Percentiles rank a stretch among this genome's conserved stretches.
Evolutionary conservation across 176 grass and related monocot species (phyloP).

Genomic region (Raddia distichophylla): DNA sequence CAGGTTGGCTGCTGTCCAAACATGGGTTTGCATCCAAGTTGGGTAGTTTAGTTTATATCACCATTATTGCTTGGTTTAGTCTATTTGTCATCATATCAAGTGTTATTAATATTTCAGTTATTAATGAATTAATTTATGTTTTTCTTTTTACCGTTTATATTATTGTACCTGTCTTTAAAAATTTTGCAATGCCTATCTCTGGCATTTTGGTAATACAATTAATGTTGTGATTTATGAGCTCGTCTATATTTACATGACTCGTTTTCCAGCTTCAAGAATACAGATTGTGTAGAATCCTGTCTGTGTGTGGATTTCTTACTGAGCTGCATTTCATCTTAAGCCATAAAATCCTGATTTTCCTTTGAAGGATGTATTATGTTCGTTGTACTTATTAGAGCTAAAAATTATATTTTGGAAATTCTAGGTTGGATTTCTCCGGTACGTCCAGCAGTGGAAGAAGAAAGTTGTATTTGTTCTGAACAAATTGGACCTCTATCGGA

Average conservation of each 20-base stretch:
- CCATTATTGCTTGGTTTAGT: background rate
- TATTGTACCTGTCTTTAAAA: background rate
- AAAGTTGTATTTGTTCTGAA: constrained; percentile 97
- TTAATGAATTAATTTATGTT: background rate
- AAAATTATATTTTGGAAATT: constrained; percentile 40
- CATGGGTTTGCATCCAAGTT: background rate
- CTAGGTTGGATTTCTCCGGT: constrained; percentile 90
- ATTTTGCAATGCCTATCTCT: background rate
- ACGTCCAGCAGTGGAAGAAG: constrained; percentile 97
- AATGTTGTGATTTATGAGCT: background rate
- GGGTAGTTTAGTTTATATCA: background rate
- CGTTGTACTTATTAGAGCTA: constrained; percentile 3
- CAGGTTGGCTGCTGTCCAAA: background rate
- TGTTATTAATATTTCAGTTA: background rate
- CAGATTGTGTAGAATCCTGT: background rate
- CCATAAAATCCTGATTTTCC: background rate
- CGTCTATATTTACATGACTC: background rate
- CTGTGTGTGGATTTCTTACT: constrained; percentile 10
- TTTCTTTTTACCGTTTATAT: background rate
- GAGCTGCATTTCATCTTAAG: background rate
- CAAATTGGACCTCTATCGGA: constrained; percentile 93
- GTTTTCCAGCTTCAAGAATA: background rate
- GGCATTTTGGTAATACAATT: background rate
- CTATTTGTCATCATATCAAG: background rate
- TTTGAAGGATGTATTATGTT: constrained; percentile 9